Conservation (phyloP, 176 grass and related monocot species). For the Rhipidocladum racemiflorum region DNA sequence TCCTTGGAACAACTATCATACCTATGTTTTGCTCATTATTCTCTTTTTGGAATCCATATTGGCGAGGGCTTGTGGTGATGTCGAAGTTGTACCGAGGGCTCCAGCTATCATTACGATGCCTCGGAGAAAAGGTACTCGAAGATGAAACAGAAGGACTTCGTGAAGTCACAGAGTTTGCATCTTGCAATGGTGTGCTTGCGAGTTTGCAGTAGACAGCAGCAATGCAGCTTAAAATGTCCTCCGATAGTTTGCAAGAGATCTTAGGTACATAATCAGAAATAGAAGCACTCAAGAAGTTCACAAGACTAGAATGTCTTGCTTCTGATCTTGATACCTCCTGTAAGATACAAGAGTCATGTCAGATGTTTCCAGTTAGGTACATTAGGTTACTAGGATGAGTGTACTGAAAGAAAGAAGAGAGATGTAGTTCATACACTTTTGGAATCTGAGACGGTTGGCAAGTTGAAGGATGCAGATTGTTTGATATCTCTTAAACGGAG, state of each 20-base stretch:
- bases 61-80: slow-evolving; percentile 36
- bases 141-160: slow-evolving; percentile 60
- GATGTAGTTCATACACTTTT: slow-evolving; percentile 21
- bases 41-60: slow-evolving; percentile 43
- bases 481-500: slow-evolving; percentile 54
- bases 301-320: slow-evolving; percentile 63
- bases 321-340: slow-evolving; percentile 51
- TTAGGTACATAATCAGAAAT: slow-evolving; percentile 61
- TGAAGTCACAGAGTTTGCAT: slow-evolving; percentile 38
- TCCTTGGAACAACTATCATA: slow-evolving; percentile 70
- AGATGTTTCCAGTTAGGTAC: slow-evolving; percentile 21
- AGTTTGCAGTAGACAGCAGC: slow-evolving; percentile 77
- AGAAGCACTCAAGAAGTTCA: slow-evolving; percentile 69
- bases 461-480: slow-evolving; percentile 34
- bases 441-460: slow-evolving; percentile 39
- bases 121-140: slow-evolving; percentile 71
- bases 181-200: slow-evolving; percentile 37
- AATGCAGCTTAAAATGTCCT: slow-evolving; percentile 89
- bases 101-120: slow-evolving; percentile 46
- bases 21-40: slow-evolving; percentile 40
- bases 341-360: not conserved
- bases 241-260: slow-evolving; percentile 80
- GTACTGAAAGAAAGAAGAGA: slow-evolving; percentile 3
- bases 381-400: not conserved
- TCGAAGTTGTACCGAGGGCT: slow-evolving; percentile 54